Base-by-base conservation (phyloP, 2,329 filamentous ascomycete species). In the Macrophomina pseudophaseolina region DNA sequence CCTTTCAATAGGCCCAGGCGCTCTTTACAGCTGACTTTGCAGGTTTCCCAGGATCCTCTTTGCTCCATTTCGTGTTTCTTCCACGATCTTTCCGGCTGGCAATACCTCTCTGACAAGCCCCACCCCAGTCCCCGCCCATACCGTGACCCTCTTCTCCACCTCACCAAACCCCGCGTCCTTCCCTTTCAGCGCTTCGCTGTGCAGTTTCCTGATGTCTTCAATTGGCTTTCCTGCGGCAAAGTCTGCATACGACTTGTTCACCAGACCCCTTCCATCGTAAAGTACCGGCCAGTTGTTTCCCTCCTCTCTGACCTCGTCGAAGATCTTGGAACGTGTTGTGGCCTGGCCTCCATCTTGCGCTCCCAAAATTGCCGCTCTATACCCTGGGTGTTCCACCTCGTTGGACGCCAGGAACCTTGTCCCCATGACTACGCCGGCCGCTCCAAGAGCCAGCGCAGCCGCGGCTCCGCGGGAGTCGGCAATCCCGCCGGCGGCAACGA, bases 121-220 rank as follows among this genome's bases (percentile, higher is more conserved):
- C 11, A 90, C 84, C 0, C 83, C 87, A 18, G 85, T 85, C 4
- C 88, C 88, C 16, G 86, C 87, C 80, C 89, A 90, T 12, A 86
- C 86, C 3, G 86, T 62, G 32, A 40, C 58, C 18, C 58, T 62
- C 5, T 87, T 79, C 89, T 78, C 67, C 48, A 28, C 2, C 82
- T 85, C 14, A 81, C 75, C 1, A 76, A 76, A 38, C 85, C 86
- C 84, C 4, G 44, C 85, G 83, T 58, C 84, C 80, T 18, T 75
- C 76, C 56, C 40, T 35, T 54, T 54, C 32, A 38, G 74, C 87
- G 85, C 86, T 69, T 82, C 76, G 35, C 80, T 74, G 74, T 83
- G 83, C 68, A 81, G 66, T 63, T 71, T 75, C 71, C 79, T 80
- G 53, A 82, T 83, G 68, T 82, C 80, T 46, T 79, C 77, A 16